A percentile compares a stretch with the other conserved stretches of the same genome.
These are phyloP conservation scores for Penicillium ucsense DNA, from an alignment of 495 filamentous ascomycete species.

Conservation along the genomic window DNA sequence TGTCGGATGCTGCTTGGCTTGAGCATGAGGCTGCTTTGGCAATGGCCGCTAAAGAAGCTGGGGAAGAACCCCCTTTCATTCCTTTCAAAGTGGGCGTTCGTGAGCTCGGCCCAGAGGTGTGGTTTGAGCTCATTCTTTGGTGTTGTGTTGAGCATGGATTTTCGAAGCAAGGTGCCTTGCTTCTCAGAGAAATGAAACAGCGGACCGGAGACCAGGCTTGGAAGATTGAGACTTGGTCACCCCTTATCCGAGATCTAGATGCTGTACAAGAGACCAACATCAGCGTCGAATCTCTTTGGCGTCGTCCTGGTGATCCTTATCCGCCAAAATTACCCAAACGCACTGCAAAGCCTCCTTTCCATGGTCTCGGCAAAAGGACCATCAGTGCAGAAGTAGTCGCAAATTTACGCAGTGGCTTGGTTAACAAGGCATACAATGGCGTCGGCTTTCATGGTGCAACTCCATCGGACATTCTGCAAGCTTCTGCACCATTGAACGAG, in stretches of 20 bases:
- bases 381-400: conserved; percentile 50
- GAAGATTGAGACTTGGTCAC: conserved; percentile 31
- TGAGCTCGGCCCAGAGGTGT: conserved; percentile 48
- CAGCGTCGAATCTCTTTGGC: conserved; percentile 26
- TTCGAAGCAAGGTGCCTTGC: conserved; percentile 40
- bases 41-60: conserved; percentile 33
- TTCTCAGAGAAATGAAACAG: conserved; percentile 34
- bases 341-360: conserved; percentile 19
- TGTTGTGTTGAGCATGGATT: conserved; percentile 55
- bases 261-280: conserved; percentile 25
- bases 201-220: conserved; percentile 24
- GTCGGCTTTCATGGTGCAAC: conserved; percentile 19
- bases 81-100: conserved; percentile 41
- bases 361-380: conserved; percentile 38
- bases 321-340: conserved; percentile 8
- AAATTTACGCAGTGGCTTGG: conserved; percentile 42
- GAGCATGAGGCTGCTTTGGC: conserved; percentile 39
- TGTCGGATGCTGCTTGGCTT: conserved; percentile 54
- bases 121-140: conserved; percentile 60
- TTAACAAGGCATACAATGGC: conserved; percentile 29
- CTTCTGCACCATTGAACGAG: conserved; percentile 14
- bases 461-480: conserved; percentile 12
- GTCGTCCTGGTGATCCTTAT: conserved; percentile 15
- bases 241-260: conserved; percentile 18
- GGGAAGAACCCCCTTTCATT: conserved; percentile 42